Conservation (phyloP, 805 yeast genomes). For the Saccharomycopsis fodiens region DNA sequence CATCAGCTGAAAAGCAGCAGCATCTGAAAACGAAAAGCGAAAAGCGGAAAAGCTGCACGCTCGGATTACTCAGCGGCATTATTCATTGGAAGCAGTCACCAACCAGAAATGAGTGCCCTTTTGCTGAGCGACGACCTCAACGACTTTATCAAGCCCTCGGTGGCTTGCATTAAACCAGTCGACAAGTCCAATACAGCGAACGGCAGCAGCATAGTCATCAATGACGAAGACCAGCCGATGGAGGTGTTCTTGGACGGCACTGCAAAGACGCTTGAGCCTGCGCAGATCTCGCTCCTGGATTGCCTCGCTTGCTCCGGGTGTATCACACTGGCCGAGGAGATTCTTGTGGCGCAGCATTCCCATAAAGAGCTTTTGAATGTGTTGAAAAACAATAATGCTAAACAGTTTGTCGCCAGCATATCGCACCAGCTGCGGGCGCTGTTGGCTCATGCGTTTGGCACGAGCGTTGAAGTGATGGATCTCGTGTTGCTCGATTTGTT, state of each 20-base stretch:
- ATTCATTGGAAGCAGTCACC: too few species aligned
- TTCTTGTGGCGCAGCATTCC: constrained; percentile 83
- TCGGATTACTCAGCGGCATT: neutral
- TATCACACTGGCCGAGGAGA: constrained; percentile 95
- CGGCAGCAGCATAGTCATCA: constrained; percentile 21
- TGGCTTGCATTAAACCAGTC: constrained; percentile 74
- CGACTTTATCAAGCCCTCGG: constrained; percentile 90
- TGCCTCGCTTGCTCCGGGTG: constrained; percentile 97
- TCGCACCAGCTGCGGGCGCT: constrained; percentile 85
- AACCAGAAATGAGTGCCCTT: constrained; percentile 84
- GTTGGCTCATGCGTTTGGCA: constrained; percentile 56
- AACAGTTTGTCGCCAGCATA: constrained; percentile 60
- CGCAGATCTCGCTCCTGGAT: constrained; percentile 84
- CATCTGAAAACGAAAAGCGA: too few species aligned
- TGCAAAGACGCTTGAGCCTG: constrained; percentile 52
- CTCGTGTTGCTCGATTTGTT: constrained; percentile 51
- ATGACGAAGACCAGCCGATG: constrained; percentile 53
- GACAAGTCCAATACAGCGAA: constrained; percentile 18
- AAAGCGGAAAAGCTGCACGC: neutral
- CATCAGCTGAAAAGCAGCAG: too few species aligned
- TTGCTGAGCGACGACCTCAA: constrained; percentile 85
- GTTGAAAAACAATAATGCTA: constrained; percentile 26
- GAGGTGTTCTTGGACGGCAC: constrained; percentile 61
- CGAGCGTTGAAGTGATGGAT: constrained; percentile 53
- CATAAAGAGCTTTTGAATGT: constrained; percentile 69